Conservation (phyloP, 176 grass and related monocot genomes). For the Otatea glauca region DNA sequence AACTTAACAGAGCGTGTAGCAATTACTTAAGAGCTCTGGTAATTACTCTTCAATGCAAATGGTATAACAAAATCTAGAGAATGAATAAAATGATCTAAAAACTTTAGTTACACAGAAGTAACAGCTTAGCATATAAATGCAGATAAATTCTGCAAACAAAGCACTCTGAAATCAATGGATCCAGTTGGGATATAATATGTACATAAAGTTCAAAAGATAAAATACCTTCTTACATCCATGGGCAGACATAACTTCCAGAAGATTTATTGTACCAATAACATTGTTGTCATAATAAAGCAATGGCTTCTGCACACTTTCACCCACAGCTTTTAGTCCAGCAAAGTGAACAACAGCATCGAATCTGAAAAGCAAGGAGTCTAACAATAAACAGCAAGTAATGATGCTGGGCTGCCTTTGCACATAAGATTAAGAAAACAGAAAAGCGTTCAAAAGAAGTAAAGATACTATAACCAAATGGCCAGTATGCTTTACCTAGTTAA, state of each 20-base stretch:
- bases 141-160: constrained; percentile 33
- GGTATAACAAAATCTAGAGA: constrained; percentile 18
- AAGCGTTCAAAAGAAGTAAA: constrained; percentile 31
- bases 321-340: constrained; percentile 84
- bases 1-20: neutral
- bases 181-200: neutral
- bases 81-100: neutral
- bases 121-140: constrained; percentile 2
- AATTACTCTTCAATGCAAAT: constrained; percentile 4
- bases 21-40: constrained; percentile 20
- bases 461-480: neutral
- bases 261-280: constrained; percentile 74
- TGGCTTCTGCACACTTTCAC: constrained; percentile 83
- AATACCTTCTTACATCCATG: constrained; percentile 86
- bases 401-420: constrained; percentile 22
- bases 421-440: neutral
- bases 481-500: constrained; percentile 57
- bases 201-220: constrained; percentile 29
- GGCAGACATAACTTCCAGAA: constrained; percentile 87
- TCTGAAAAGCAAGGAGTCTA: constrained; percentile 49
- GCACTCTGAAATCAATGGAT: constrained; percentile 6
- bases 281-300: constrained; percentile 95
- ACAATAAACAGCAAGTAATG: constrained; percentile 42
- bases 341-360: constrained; percentile 87
- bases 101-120: constrained; percentile 26